Evolutionary conservation across 1,139 yeast genomes (phyloP).

Genomic region (Scheffersomyces lignicola): DNA sequence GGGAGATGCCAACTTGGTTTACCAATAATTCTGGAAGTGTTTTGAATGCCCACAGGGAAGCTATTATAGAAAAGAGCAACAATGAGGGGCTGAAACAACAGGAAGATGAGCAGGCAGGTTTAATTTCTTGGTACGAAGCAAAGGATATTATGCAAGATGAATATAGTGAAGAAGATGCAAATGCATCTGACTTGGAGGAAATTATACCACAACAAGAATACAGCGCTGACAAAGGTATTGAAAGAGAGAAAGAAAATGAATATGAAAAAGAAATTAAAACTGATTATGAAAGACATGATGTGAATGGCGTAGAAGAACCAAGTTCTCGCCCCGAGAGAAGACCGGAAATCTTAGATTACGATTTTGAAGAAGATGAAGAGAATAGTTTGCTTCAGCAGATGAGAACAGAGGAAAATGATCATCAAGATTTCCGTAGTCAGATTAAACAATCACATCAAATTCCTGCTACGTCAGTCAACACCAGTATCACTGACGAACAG

Average conservation of each 20-base stretch:
- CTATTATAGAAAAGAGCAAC: slow-evolving; percentile 8
- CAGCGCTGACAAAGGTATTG: slow-evolving; percentile 2
- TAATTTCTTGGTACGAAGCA: slow-evolving; percentile 51
- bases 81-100: slow-evolving; percentile 15
- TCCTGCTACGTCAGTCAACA: slow-evolving; percentile 20
- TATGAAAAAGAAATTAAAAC: not conserved
- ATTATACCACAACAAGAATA: slow-evolving; percentile 4
- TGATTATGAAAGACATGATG: slow-evolving; percentile 2
- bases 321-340: slow-evolving; percentile 12
- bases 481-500: slow-evolving; percentile 51
- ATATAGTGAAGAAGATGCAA: slow-evolving; percentile 6
- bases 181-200: slow-evolving; percentile 12
- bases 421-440: slow-evolving; percentile 57
- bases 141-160: slow-evolving; percentile 17
- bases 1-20: slow-evolving; percentile 35
- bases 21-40: slow-evolving; percentile 17
- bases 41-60: slow-evolving; percentile 14
- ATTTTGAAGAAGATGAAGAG: slow-evolving; percentile 78
- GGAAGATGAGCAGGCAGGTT: slow-evolving; percentile 50
- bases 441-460: slow-evolving; percentile 33
- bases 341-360: slow-evolving; percentile 49
- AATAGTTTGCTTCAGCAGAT: slow-evolving; percentile 61
- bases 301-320: slow-evolving; percentile 44
- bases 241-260: slow-evolving; percentile 5
- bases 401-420: slow-evolving; percentile 69